Conservation (phyloP, 2,329 filamentous ascomycete genomes). For the Fusarium chlamydosporum region DNA sequence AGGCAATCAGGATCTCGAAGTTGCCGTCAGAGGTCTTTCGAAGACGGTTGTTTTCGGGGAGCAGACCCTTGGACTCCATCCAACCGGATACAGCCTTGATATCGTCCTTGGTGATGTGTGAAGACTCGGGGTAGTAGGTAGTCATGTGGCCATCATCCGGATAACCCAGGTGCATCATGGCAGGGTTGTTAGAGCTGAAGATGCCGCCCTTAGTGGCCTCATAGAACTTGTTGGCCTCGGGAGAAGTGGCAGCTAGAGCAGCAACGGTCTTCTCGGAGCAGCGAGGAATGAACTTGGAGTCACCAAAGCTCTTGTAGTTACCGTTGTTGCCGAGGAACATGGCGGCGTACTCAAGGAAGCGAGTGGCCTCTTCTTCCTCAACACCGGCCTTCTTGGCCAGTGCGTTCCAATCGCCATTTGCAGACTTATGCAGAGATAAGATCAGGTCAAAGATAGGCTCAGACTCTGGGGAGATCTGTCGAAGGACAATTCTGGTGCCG, state of each 20-base stretch:
- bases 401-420: conserved; percentile 77
- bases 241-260: conserved; percentile 72
- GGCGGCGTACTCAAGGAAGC: conserved; percentile 82
- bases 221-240: conserved; percentile 74
- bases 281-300: conserved; percentile 85
- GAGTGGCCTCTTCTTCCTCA: conserved; percentile 72
- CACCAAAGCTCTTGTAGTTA: conserved; percentile 90
- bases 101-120: conserved; percentile 79
- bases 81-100: conserved; percentile 80
- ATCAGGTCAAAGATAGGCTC: conserved; percentile 87
- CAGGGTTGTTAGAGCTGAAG: conserved; percentile 75
- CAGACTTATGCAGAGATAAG: conserved; percentile 75
- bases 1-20: conserved; percentile 83
- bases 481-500: conserved; percentile 82
- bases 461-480: conserved; percentile 85
- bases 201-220: conserved; percentile 78
- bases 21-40: conserved; percentile 74
- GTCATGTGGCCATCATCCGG: conserved; percentile 82
- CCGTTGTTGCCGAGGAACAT: conserved; percentile 85
- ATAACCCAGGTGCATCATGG: conserved; percentile 82
- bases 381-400: conserved; percentile 76
- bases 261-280: conserved; percentile 74
- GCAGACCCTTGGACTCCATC: conserved; percentile 78
- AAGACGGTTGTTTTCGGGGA: conserved; percentile 83
- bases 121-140: conserved; percentile 84